phyloP scores from a whole-genome alignment of 2,329 filamentous ascomycete genomes.

The Monosporascus sp. region DNA sequence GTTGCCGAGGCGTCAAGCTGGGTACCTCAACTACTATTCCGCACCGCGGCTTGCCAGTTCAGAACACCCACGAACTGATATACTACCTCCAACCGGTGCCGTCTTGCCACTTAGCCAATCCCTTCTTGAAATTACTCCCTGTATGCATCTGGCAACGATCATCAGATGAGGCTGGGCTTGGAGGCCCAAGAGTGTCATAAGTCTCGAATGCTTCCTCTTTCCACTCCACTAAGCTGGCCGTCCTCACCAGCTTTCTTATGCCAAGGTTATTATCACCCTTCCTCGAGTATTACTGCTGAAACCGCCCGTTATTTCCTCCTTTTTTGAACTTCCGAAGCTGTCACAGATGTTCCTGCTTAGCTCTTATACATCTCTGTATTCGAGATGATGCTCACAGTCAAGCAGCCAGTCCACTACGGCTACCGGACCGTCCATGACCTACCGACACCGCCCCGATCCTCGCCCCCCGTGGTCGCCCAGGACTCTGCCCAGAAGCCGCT shows the following conservation, averaged over 20 bases:
- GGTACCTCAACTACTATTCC: slow-evolving; percentile 21
- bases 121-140: slow-evolving; percentile 20
- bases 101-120: slow-evolving; percentile 22
- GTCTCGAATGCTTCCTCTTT: slow-evolving; percentile 29
- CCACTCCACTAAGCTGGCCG: slow-evolving; percentile 31
- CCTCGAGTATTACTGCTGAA: slow-evolving; percentile 7
- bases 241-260: slow-evolving; percentile 33
- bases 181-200: slow-evolving; percentile 30
- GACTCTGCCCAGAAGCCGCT: slow-evolving; percentile 40
- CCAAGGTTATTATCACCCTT: slow-evolving; percentile 33
- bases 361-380: slow-evolving; percentile 16
- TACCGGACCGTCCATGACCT: slow-evolving; percentile 59
- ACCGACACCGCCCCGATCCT: slow-evolving; percentile 54
- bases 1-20: slow-evolving; percentile 21
- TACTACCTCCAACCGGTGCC: slow-evolving; percentile 11
- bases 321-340: slow-evolving; percentile 15
- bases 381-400: slow-evolving; percentile 57
- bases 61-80: slow-evolving; percentile 25
- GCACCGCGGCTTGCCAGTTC: slow-evolving; percentile 24
- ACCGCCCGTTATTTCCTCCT: background rate
- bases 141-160: slow-evolving; percentile 28
- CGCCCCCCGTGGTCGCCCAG: slow-evolving; percentile 48
- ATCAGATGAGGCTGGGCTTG: slow-evolving; percentile 32
- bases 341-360: slow-evolving; percentile 18
- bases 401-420: slow-evolving; percentile 55